Evolutionary conservation across 805 yeast genomes (phyloP).

Genomic region (Teunomyces panamensis): DNA sequence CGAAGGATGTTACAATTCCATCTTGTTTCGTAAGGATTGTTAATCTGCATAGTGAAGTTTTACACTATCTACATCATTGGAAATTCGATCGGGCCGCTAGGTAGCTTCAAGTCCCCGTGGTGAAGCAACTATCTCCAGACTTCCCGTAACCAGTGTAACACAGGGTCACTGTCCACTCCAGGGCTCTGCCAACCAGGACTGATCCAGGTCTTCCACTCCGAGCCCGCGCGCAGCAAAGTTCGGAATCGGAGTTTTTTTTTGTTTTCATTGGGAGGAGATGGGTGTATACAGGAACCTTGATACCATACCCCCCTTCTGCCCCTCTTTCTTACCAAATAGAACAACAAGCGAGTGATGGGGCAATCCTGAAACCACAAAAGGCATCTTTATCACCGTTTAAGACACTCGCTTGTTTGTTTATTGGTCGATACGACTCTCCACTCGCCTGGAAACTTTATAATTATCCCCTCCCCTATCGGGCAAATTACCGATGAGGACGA

Average conservation of each 20-base stretch:
- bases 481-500: not conserved
- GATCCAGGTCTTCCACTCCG: not conserved
- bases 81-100: not conserved
- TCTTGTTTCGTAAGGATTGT: not conserved
- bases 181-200: not conserved
- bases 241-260: conserved; percentile 11
- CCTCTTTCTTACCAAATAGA: not conserved
- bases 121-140: not conserved
- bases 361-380: too few species aligned
- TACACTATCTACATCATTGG: not conserved
- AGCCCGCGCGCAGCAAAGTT: conserved; percentile 3
- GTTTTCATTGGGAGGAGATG: not conserved
- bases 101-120: not conserved
- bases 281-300: not conserved
- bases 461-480: not conserved
- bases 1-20: not conserved
- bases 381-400: not conserved
- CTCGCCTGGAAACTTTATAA: not conserved
- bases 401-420: too few species aligned
- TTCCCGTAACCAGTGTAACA: not conserved
- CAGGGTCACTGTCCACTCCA: not conserved
- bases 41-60: not conserved
- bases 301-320: not conserved
- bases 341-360: too few species aligned
- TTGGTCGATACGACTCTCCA: not conserved